Percentiles rank a stretch among this genome's conserved stretches.
phyloP scores from a whole-genome alignment of 2,329 filamentous ascomycete genomes.

The Diaporthe australafricana region DNA sequence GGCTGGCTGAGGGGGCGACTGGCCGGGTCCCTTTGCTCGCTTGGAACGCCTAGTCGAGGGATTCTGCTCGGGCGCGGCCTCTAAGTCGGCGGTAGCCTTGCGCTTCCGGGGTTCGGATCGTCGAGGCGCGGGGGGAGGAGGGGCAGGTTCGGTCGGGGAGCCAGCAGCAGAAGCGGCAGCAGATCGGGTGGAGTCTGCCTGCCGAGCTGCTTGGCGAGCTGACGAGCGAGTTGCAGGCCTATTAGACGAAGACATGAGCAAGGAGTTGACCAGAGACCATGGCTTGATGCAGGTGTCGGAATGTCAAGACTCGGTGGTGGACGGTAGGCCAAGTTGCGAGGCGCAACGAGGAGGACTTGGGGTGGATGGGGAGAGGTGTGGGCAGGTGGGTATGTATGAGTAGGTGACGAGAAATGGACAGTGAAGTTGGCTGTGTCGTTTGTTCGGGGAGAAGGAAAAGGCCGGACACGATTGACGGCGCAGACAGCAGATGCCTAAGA shows the following conservation, averaged over 20 bases:
- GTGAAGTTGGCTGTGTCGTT: conserved; percentile 20
- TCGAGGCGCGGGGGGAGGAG: conserved; percentile 51
- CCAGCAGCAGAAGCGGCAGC: conserved; percentile 53
- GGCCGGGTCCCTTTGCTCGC: conserved; percentile 72
- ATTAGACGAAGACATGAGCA: conserved; percentile 91
- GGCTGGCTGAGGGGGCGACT: conserved; percentile 51
- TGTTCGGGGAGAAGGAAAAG: background rate
- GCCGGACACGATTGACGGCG: conserved; percentile 7
- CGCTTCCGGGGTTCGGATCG: conserved; percentile 73
- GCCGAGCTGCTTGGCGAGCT: conserved; percentile 85
- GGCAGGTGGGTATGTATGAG: background rate
- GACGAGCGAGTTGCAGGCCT: conserved; percentile 86
- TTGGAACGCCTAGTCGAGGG: conserved; percentile 72
- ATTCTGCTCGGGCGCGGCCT: conserved; percentile 43
- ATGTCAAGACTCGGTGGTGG: conserved; percentile 10
- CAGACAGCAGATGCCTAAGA: conserved; percentile 7
- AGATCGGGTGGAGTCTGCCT: conserved; percentile 60
- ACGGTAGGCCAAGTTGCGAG: conserved; percentile 36
- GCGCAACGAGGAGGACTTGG: conserved; percentile 37
- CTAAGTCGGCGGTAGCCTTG: conserved; percentile 71
- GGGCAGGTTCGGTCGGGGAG: conserved; percentile 55
- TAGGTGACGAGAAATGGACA: background rate
- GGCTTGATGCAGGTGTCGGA: conserved; percentile 39
- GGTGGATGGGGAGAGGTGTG: conserved; percentile 14
- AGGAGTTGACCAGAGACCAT: conserved; percentile 43